Base-by-base conservation (phyloP, 1,284 basidiomycete species). In the Trichosporon asahii region DNA sequence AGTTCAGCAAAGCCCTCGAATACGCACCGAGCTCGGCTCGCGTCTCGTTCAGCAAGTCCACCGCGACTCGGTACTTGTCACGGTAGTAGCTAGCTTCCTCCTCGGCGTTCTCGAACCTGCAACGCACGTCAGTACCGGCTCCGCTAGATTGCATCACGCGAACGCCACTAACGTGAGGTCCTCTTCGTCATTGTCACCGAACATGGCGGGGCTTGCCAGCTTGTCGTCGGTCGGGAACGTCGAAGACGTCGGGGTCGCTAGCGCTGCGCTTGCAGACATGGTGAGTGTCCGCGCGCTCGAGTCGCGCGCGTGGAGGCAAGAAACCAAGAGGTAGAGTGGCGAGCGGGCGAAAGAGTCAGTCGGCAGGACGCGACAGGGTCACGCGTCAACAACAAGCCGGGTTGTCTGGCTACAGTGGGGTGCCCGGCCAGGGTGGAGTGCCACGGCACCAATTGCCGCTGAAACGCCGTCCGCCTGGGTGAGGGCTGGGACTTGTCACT, bases 21-120 rank as follows among this genome's bases (percentile, higher is more conserved):
- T 29, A 76, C 80, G 37, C 57, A 83, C 82, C 80, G 64, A 95
- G 89, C 83, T 95, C 94, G 15, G 89, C 87, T 73, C 91, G 88
- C 46, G 93, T 94, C 82, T 95, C 93, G 70, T 89, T 85, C 68
- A 95, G 87, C 87, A 93, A 91, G 75, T 94, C 91, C 68, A 90
- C 88, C 66, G 91, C 90, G 83, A 93, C 91, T 80, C 90, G 87
- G 82, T 94, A 95, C 84, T 93, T 94, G 74, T 88, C 85, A 76
- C 90, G 89, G 89, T 92, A 95, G 83, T 94, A 91, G 6, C 75
- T 76, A 4, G 79, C 79, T 68, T 84, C 83, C 25, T 82, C 78
- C 60, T 80, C 76, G 9, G 77, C 73, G 4, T 81, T 81, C 57
- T 82, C 79, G 67, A 84, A 84, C 12, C 83, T 84, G 72, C 25